phyloP scores from a whole-genome alignment of 1,284 basidiomycete genomes.

The Golubevia pallescens region DNA sequence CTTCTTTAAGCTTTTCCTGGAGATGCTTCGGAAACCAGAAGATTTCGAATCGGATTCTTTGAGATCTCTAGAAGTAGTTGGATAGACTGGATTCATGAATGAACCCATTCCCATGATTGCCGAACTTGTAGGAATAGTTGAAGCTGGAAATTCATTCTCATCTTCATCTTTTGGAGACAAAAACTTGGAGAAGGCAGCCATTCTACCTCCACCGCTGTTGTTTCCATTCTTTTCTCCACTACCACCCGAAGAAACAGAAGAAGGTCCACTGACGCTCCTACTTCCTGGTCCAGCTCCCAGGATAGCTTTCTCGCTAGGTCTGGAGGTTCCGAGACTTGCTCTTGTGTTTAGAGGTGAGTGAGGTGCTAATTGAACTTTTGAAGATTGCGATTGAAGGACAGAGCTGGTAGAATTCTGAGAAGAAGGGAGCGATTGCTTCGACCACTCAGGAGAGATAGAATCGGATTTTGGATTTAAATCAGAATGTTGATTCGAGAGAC shows the following conservation, averaged over 20 bases:
- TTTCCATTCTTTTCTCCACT: background rate
- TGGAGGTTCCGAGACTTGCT: background rate
- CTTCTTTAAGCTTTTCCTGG: background rate
- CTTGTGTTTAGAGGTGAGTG: background rate
- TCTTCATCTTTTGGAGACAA: background rate
- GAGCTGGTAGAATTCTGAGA: too few species aligned
- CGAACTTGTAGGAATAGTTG: background rate
- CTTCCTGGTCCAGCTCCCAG: background rate
- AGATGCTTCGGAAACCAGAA: background rate
- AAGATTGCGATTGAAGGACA: too few species aligned
- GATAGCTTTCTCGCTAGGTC: background rate
- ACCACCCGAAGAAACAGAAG: background rate
- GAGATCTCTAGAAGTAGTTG: background rate
- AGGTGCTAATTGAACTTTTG: too few species aligned
- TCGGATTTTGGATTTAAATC: too few species aligned
- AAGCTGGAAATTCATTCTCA: background rate
- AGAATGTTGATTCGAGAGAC: too few species aligned
- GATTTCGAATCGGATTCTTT: background rate
- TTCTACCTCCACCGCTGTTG: background rate
- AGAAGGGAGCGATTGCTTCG: too few species aligned
- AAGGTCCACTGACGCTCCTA: background rate
- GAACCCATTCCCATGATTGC: background rate
- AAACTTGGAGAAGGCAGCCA: background rate
- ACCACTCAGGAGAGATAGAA: too few species aligned
- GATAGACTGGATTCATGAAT: background rate